Percentiles rank a stretch among this genome's conserved stretches.
Conservation (phyloP, 2,329 filamentous ascomycete genomes). For the Aspergillus sclerotialis region DNA sequence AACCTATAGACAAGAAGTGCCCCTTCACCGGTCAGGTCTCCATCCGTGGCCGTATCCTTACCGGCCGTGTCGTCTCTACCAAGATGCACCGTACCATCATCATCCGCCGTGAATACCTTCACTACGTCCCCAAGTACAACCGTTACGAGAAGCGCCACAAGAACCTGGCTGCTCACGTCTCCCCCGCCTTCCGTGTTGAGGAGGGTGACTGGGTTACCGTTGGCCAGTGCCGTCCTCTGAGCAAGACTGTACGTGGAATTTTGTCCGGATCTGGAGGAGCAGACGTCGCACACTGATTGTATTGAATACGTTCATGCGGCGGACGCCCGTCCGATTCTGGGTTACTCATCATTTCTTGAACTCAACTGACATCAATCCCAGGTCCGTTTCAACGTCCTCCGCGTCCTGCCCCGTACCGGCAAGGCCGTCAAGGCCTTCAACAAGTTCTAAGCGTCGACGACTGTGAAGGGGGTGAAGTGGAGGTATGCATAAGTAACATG, state of each 20-base stretch:
- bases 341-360: neutral
- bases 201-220: slow-evolving; percentile 99
- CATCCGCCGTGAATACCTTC: slow-evolving; percentile 99
- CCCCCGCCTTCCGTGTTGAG: slow-evolving; percentile 99
- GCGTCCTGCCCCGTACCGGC: slow-evolving; percentile 93
- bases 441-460: slow-evolving; percentile 75
- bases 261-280: neutral
- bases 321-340: neutral
- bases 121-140: slow-evolving; percentile 99
- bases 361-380: slow-evolving; percentile 33
- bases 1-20: slow-evolving; percentile 99
- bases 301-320: too few relatives aligned
- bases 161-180: slow-evolving; percentile 98
- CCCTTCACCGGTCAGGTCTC: slow-evolving; percentile 98
- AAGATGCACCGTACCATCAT: slow-evolving; percentile 99
- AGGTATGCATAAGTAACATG: slow-evolving; percentile 20
- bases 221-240: slow-evolving; percentile 97
- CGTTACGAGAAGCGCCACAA: slow-evolving; percentile 99
- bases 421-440: slow-evolving; percentile 96
- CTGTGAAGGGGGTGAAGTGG: slow-evolving; percentile 18
- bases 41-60: slow-evolving; percentile 99
- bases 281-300: neutral
- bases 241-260: slow-evolving; percentile 84
- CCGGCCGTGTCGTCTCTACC: slow-evolving; percentile 97
- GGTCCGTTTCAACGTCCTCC: slow-evolving; percentile 99